Percentiles rank a stretch among this genome's conserved stretches.
These are phyloP conservation scores for Coemansia sp. DNA, from an alignment of 192 early-diverging fungal genomes.

Conservation along the genomic window DNA sequence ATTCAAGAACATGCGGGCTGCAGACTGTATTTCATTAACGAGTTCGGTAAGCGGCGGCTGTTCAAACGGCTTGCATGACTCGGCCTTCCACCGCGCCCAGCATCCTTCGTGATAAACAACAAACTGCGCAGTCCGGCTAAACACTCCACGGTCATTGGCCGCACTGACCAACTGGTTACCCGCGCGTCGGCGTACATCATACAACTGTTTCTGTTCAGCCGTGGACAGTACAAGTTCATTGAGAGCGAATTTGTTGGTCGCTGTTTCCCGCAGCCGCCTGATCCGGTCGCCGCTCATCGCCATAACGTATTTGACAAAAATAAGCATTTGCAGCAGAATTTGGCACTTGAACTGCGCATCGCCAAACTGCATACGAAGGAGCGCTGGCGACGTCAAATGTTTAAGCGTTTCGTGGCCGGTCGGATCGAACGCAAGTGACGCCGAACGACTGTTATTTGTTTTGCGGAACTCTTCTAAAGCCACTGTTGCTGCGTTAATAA, in stretches of 20 bases:
- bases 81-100: slow-evolving; percentile 85
- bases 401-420: slow-evolving; percentile 23
- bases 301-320: slow-evolving; percentile 76
- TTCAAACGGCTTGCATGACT: slow-evolving; percentile 75
- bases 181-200: slow-evolving; percentile 50
- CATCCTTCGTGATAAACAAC: slow-evolving; percentile 70
- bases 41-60: slow-evolving; percentile 42
- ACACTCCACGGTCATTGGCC: slow-evolving; percentile 61
- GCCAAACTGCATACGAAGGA: slow-evolving; percentile 59
- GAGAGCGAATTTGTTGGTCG: slow-evolving; percentile 62
- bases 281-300: slow-evolving; percentile 55
- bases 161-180: slow-evolving; percentile 55
- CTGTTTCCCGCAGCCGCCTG: slow-evolving; percentile 48
- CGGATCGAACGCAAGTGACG: slow-evolving; percentile 16
- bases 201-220: slow-evolving; percentile 58
- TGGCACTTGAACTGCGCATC: slow-evolving; percentile 84
- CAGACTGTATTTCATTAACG: slow-evolving; percentile 37
- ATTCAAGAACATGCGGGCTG: slow-evolving; percentile 22
- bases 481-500: slow-evolving; percentile 18
- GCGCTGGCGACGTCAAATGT: slow-evolving; percentile 39
- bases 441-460: slow-evolving; percentile 7
- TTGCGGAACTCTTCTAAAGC: slow-evolving; percentile 48
- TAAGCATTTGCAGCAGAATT: slow-evolving; percentile 82
- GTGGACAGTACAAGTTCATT: slow-evolving; percentile 42
- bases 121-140: slow-evolving; percentile 63